phyloP scores from a whole-genome alignment of 805 yeast species.

The Grigorovia jiainica region DNA sequence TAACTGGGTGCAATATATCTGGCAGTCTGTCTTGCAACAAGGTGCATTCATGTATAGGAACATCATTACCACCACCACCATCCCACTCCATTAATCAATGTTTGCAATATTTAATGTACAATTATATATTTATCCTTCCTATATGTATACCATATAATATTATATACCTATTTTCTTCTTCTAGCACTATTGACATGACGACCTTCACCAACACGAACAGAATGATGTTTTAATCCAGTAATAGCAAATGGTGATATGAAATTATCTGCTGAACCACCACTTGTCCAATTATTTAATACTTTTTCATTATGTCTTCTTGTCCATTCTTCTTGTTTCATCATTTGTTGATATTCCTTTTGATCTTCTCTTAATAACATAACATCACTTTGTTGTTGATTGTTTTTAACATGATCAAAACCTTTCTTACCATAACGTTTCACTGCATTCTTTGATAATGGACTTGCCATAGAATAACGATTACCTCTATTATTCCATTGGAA shows the following conservation, averaged over 20 bases:
- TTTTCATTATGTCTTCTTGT: slow-evolving; percentile 79
- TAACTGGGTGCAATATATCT: too few species aligned
- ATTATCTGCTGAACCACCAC: slow-evolving; percentile 75
- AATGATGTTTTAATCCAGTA: slow-evolving; percentile 49
- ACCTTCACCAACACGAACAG: slow-evolving; percentile 80
- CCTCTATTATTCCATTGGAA: slow-evolving; percentile 94
- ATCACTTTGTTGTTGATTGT: slow-evolving; percentile 28
- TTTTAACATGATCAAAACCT: slow-evolving; percentile 64
- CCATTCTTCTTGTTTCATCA: slow-evolving; percentile 83
- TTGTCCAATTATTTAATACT: slow-evolving; percentile 77
- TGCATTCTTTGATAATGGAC: slow-evolving; percentile 79
- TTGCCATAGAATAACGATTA: slow-evolving; percentile 66
- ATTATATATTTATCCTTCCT: neutral
- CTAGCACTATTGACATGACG: slow-evolving; percentile 65
- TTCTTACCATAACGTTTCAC: slow-evolving; percentile 66
- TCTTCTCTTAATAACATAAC: slow-evolving; percentile 64
- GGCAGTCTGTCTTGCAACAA: too few species aligned
- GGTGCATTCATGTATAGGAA: too few species aligned
- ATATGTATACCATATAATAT: neutral
- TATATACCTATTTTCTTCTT: slow-evolving; percentile 18
- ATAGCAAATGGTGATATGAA: slow-evolving; percentile 80
- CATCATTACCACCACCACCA: too few species aligned
- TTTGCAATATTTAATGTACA: too few species aligned
- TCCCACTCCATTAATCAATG: too few species aligned
- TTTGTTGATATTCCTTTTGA: slow-evolving; percentile 86